Percentiles rank a stretch among this genome's conserved stretches.
phyloP scores from a whole-genome alignment of 371 early-diverging fungal genomes.

The Lichtheimia ornata region DNA sequence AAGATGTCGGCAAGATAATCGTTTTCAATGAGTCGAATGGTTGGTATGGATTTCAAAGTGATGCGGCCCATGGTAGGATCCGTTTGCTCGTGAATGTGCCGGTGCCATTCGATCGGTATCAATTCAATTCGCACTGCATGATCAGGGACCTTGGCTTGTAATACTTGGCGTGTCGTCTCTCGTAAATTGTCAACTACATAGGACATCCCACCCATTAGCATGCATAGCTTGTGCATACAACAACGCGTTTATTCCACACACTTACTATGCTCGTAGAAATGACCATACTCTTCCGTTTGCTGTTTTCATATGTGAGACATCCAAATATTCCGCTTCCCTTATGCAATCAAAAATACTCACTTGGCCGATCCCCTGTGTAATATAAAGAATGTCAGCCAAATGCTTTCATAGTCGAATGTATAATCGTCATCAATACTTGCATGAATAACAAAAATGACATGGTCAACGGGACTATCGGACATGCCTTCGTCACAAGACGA shows the following conservation, averaged over 20 bases:
- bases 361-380: slow-evolving; percentile 63
- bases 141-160: slow-evolving; percentile 55
- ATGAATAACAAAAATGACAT: slow-evolving; percentile 64
- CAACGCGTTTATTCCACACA: background rate
- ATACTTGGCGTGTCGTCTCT: slow-evolving; percentile 54
- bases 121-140: slow-evolving; percentile 50
- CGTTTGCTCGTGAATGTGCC: slow-evolving; percentile 57
- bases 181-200: slow-evolving; percentile 52
- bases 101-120: slow-evolving; percentile 57
- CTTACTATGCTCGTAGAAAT: slow-evolving; percentile 57
- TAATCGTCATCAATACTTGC: slow-evolving; percentile 18
- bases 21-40: slow-evolving; percentile 66
- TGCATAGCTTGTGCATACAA: background rate
- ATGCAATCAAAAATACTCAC: slow-evolving; percentile 18
- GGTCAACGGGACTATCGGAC: slow-evolving; percentile 39
- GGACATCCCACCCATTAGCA: background rate
- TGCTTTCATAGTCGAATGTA: background rate
- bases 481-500: slow-evolving; percentile 20
- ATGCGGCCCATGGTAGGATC: slow-evolving; percentile 51
- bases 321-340: background rate
- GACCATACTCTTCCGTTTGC: slow-evolving; percentile 62
- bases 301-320: slow-evolving; percentile 10
- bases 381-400: background rate
- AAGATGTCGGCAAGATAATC: slow-evolving; percentile 71
- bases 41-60: slow-evolving; percentile 67